Conservation (phyloP, 1,284 basidiomycete genomes). For the Ceratobasidium sp. region DNA sequence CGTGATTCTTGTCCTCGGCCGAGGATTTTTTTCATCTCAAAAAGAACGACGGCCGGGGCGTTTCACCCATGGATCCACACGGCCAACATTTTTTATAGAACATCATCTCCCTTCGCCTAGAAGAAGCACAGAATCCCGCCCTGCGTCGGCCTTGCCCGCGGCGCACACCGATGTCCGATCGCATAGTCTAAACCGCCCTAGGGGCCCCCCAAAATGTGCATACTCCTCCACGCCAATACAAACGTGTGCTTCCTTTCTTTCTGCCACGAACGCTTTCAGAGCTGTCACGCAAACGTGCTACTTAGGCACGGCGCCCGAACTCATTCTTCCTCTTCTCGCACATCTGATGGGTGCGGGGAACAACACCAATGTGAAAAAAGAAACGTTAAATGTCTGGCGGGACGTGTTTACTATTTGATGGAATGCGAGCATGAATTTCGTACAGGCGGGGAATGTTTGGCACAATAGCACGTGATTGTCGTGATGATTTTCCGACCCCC, state of each 20-base stretch:
- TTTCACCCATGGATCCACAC: neutral
- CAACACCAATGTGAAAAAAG: neutral
- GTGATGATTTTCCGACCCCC: too few species aligned
- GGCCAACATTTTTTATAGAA: neutral
- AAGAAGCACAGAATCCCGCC: neutral
- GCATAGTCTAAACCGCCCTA: too few species aligned
- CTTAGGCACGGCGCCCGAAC: neutral
- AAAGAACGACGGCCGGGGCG: too few species aligned
- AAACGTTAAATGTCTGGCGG: neutral
- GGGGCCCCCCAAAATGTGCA: neutral
- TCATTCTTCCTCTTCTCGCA: too few species aligned
- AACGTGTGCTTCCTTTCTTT: neutral
- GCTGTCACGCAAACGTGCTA: neutral
- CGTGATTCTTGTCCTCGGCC: too few species aligned
- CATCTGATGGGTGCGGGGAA: neutral
- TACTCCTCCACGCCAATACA: neutral
- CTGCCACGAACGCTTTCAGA: neutral
- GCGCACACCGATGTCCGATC: too few species aligned
- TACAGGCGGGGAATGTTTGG: neutral
- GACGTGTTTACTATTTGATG: neutral
- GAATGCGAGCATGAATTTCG: neutral
- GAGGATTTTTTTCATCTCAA: too few species aligned
- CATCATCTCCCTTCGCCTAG: neutral
- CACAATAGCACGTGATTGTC: neutral
- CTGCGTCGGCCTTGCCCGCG: neutral